Evolutionary conservation across 768 basidiomycete genomes (phyloP), one percentile per base, ranked within the genome.

Genomic region (Tremella mesenterica): DNA sequence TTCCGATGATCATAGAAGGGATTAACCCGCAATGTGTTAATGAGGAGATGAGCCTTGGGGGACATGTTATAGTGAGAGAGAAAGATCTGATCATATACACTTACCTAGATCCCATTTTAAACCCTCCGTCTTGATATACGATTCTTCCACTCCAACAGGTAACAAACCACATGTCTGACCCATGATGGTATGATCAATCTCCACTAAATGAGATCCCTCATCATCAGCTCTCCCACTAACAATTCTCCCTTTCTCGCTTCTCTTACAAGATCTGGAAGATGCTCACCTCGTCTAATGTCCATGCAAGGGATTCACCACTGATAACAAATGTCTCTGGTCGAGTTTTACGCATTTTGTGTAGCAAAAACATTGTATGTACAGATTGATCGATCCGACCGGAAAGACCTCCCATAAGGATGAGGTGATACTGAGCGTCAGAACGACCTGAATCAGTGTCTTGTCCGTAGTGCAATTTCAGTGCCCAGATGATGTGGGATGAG

Each of bases 81-180:
- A n/a, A n/a, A n/a, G n/a, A n/a, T n/a, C n/a, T n/a, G n/a, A n/a
- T n/a, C n/a, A n/a, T 1, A 33, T 7, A 25, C 1, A 75, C 81
- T 58, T 63, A 86, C 92, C 79, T 41, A 95, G 72, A 72, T 99
- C 85, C 95, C 95, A 99, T 60, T 81, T 78, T 29, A 96, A 77
- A 0, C 95, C 95, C 0, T 75, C 79, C 0, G 91, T 96, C 2
- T 85, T 81, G n/a, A 97, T 75, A 14, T 81, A 72, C 0, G 90
- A 85, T 4, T 77, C 79, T 26, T 83, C 83, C 13, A 91, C 75
- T 0, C 92, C 95, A 2, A 97, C 80, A 0, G 95, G 95, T 9
- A 99, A 79, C n/a, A 97, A 79, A 0, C 92, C 95, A 69, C 95
- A 99, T 0, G 92, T 96, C 47, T 81, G 81, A 0, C 92, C 93